phyloP scores from a whole-genome alignment of 768 basidiomycete genomes.

The Mycena galericulata region DNA sequence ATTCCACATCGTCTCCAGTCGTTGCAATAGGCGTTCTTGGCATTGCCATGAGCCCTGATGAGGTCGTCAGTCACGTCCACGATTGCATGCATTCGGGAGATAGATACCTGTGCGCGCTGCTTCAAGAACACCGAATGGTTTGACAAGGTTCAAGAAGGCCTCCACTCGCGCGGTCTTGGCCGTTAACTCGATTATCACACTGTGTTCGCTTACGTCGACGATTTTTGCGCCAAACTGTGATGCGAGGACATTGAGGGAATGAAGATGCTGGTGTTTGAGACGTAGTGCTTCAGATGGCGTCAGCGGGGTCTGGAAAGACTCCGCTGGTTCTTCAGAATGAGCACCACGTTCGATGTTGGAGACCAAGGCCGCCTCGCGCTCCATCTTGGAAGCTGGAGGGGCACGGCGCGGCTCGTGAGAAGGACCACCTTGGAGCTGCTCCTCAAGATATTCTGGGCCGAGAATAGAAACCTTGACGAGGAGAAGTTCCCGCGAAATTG shows the following conservation, averaged over 20 bases:
- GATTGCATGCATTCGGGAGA: slow-evolving; percentile 15
- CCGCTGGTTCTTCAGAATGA: slow-evolving; percentile 49
- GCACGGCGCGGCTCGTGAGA: slow-evolving; percentile 78
- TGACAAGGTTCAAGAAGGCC: slow-evolving; percentile 90
- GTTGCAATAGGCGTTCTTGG: slow-evolving; percentile 91
- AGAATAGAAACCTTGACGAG: slow-evolving; percentile 98
- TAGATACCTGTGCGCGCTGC: slow-evolving; percentile 90
- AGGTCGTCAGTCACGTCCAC: slow-evolving; percentile 12
- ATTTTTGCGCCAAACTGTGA: slow-evolving; percentile 92
- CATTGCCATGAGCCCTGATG: slow-evolving; percentile 95
- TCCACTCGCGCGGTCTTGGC: slow-evolving; percentile 94
- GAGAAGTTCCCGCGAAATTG: slow-evolving; percentile 93
- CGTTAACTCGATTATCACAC: slow-evolving; percentile 93
- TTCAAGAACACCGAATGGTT: slow-evolving; percentile 96
- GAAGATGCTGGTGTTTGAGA: slow-evolving; percentile 88
- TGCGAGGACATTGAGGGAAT: slow-evolving; percentile 87
- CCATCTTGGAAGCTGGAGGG: slow-evolving; percentile 63
- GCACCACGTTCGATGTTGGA: slow-evolving; percentile 80
- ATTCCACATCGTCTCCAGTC: slow-evolving; percentile 63
- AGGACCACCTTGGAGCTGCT: slow-evolving; percentile 88
- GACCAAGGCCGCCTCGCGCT: slow-evolving; percentile 79
- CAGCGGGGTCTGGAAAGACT: slow-evolving; percentile 50
- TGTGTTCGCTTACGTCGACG: slow-evolving; percentile 95
- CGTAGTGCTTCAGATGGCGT: slow-evolving; percentile 90
- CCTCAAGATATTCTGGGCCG: slow-evolving; percentile 95